Evolutionary conservation across 2,329 filamentous ascomycete genomes (phyloP).

Genomic region (Catunica adiposa): DNA sequence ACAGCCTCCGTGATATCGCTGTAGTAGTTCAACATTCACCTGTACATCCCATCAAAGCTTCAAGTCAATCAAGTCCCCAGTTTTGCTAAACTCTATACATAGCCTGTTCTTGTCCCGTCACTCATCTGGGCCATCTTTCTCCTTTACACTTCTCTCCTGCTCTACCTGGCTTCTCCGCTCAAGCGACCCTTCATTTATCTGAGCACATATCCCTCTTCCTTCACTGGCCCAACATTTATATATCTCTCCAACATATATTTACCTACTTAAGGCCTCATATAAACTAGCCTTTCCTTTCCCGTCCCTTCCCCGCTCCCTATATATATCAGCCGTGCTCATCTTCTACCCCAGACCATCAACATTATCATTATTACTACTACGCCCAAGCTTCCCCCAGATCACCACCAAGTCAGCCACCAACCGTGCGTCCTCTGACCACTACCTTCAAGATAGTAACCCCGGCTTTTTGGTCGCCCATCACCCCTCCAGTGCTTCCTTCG

Average conservation of each 20-base stretch:
- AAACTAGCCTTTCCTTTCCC: background rate
- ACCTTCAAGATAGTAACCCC: background rate
- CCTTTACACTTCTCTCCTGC: background rate
- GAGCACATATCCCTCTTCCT: background rate
- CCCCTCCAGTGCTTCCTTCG: background rate
- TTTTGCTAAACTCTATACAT: background rate
- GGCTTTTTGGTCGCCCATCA: background rate
- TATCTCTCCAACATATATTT: background rate
- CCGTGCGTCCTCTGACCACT: background rate
- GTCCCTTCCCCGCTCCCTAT: background rate
- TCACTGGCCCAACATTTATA: background rate
- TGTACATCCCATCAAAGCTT: background rate
- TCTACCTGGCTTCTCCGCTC: background rate
- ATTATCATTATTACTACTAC: background rate
- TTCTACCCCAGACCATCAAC: background rate
- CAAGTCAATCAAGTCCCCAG: background rate
- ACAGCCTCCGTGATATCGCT: too few relatives aligned
- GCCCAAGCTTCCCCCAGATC: background rate
- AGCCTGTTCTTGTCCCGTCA: background rate
- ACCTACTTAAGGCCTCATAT: constrained; percentile 1
- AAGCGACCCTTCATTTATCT: background rate
- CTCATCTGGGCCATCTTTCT: background rate
- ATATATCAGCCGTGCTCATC: background rate
- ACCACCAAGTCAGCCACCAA: background rate
- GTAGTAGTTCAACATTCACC: background rate